phyloP scores from a whole-genome alignment of 1,284 basidiomycete genomes.

The Cystobasidiaceae sp. region DNA sequence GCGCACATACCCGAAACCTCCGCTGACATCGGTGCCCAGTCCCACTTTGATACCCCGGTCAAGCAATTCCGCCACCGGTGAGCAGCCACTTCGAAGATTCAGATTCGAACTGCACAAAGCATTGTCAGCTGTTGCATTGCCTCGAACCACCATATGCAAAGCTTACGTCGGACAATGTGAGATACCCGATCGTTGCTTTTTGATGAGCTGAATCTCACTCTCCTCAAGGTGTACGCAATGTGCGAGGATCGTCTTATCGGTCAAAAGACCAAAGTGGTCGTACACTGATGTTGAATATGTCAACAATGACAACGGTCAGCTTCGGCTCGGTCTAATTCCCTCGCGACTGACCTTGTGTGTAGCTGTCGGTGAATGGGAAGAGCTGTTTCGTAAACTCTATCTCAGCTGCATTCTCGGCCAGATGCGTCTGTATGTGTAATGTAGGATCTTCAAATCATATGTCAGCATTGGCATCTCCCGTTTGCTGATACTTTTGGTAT shows the following conservation, averaged over 20 bases:
- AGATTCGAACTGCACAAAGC: slow-evolving; percentile 59
- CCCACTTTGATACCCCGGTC: slow-evolving; percentile 70
- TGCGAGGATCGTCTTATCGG: slow-evolving; percentile 75
- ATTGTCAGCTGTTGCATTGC: neutral
- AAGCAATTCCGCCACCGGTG: slow-evolving; percentile 69
- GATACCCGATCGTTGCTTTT: slow-evolving; percentile 63
- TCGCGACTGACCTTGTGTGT: slow-evolving; percentile 42
- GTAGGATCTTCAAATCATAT: slow-evolving; percentile 46
- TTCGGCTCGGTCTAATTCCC: neutral
- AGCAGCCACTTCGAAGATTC: slow-evolving; percentile 77
- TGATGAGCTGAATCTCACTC: slow-evolving; percentile 69
- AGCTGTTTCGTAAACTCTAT: slow-evolving; percentile 58
- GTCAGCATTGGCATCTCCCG: neutral
- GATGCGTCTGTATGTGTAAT: slow-evolving; percentile 84
- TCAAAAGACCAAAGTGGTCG: slow-evolving; percentile 69
- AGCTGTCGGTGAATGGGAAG: slow-evolving; percentile 45
- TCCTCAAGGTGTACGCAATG: slow-evolving; percentile 77
- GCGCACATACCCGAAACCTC: slow-evolving; percentile 34
- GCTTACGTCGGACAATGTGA: slow-evolving; percentile 83
- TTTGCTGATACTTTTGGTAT: neutral
- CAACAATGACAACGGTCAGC: neutral
- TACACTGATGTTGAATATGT: slow-evolving; percentile 55
- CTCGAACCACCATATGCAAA: neutral
- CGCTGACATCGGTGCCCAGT: slow-evolving; percentile 41
- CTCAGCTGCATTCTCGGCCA: slow-evolving; percentile 78